Base-by-base conservation (phyloP, 78 protist species). In the Dictyostelium purpureum region DNA sequence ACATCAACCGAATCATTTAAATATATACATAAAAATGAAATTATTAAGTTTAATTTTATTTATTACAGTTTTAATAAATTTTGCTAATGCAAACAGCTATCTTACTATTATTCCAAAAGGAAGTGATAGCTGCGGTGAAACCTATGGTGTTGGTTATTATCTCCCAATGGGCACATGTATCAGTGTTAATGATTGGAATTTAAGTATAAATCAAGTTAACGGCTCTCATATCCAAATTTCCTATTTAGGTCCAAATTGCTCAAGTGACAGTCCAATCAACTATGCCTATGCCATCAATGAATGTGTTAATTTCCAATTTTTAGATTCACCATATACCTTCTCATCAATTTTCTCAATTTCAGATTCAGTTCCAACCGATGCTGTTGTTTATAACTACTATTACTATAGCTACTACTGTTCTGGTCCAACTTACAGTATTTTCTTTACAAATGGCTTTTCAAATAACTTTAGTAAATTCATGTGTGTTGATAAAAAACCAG, bases 351-450 rank as follows among this genome's bases (percentile, higher is more conserved):
- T 47, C 16, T 1, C 26, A 28, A 4, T 19, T 54, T 21, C 33
- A 12, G 47, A 18, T 52, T 4, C 38, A 21, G 40, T 49, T 47
- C 88, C 88, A 43, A 1, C 45, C 1, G 47, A 49, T 28, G 37
- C 88, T 0, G 12, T 79, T 31, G 38, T 52, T 66, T 63, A 66
- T 18, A 12, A 10, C 2, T 47, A 63, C 43, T 79, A 79, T 37
- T 79, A 79, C 61, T 79, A 66, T 12, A 47, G 66, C 6, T 24
- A 66, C 77, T 79, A 35, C 43, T 79, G 88, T 6, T 49, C 67
- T 33, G 88, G 88, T 79, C 88, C 88, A 66, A 51, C 88, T 16
- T 66, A 33, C 24, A 33, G 37, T 11, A 21, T 66, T 6, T 79
- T 56, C 57, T 66, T 19, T 37, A 79, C 87, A 0, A 63, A 78